phyloP scores from a whole-genome alignment of 176 grass and related monocot genomes.

The Aegilops speltoides region DNA sequence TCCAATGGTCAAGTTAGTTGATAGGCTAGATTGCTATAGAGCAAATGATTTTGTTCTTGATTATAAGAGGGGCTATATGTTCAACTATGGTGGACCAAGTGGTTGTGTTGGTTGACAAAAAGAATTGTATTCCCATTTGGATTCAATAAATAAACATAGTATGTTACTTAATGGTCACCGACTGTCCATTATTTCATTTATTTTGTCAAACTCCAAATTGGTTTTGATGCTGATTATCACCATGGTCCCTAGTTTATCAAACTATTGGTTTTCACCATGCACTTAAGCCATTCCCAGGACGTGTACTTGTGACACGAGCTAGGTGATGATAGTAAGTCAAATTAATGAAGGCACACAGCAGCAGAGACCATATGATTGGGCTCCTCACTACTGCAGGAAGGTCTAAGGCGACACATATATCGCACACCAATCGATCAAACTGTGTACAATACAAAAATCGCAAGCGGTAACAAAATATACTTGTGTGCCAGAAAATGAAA shows the following conservation, averaged over 20 bases:
- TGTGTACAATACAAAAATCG: too few species aligned
- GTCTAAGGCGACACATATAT: too few species aligned
- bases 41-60: neutral
- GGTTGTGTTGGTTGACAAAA: constrained; percentile 4
- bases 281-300: neutral
- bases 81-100: constrained; percentile 20
- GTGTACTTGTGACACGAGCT: neutral
- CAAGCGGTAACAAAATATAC: too few species aligned
- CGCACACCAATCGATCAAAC: too few species aligned
- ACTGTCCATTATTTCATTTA: neutral
- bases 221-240: neutral
- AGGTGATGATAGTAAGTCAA: too few species aligned
- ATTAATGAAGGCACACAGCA: too few species aligned
- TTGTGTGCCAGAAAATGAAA: too few species aligned
- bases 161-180: neutral
- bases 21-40: neutral
- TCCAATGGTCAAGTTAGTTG: neutral
- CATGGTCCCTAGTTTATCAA: neutral
- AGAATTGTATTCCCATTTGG: neutral
- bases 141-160: neutral
- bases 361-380: too few species aligned
- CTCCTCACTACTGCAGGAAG: too few species aligned
- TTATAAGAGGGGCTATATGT: neutral
- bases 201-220: neutral
- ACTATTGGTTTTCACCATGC: too few species aligned